A percentile compares a stretch with the other conserved stretches of the same genome.
phyloP scores from a whole-genome alignment of 768 basidiomycete genomes.

The Collybiopsis luxurians region DNA sequence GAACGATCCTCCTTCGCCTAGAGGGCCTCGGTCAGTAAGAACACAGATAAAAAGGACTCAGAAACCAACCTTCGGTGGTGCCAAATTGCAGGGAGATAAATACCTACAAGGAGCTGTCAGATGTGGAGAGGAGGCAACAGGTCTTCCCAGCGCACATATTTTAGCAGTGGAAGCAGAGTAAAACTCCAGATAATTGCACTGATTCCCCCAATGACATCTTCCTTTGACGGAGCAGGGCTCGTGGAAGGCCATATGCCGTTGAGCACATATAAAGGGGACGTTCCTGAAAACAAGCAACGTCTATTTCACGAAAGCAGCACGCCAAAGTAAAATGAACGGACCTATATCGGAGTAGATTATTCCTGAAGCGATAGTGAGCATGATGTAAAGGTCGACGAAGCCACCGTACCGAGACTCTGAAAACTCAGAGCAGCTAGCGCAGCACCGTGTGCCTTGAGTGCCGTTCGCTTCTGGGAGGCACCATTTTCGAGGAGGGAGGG shows the following conservation, averaged over 20 bases:
- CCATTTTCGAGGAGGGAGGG: constrained; percentile 22
- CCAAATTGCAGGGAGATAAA: constrained; percentile 47
- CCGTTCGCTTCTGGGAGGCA: constrained; percentile 26
- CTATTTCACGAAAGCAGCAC: not conserved
- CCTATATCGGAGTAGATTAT: constrained; percentile 49
- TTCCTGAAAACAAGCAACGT: constrained; percentile 48
- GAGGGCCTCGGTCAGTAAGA: not conserved
- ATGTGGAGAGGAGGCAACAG: not conserved
- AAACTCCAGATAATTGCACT: constrained; percentile 66
- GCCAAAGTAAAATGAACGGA: not conserved
- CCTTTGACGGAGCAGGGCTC: constrained; percentile 45
- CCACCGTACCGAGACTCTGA: constrained; percentile 12
- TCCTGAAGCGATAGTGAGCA: constrained; percentile 24
- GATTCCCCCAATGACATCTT: constrained; percentile 63
- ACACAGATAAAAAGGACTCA: not conserved
- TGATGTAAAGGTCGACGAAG: constrained; percentile 4
- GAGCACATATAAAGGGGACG: constrained; percentile 61
- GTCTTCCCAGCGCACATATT: constrained; percentile 47
- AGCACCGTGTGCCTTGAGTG: constrained; percentile 26
- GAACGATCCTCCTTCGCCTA: constrained; percentile 69
- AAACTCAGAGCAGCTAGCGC: constrained; percentile 31
- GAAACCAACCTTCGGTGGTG: constrained; percentile 44
- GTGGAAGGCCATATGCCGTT: constrained; percentile 60
- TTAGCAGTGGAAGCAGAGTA: constrained; percentile 55
- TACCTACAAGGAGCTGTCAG: constrained; percentile 28